Evolutionary conservation across 1,284 basidiomycete genomes (phyloP), one percentile per base, ranked within the genome.

Genomic region (Ceratobasidium sp.): DNA sequence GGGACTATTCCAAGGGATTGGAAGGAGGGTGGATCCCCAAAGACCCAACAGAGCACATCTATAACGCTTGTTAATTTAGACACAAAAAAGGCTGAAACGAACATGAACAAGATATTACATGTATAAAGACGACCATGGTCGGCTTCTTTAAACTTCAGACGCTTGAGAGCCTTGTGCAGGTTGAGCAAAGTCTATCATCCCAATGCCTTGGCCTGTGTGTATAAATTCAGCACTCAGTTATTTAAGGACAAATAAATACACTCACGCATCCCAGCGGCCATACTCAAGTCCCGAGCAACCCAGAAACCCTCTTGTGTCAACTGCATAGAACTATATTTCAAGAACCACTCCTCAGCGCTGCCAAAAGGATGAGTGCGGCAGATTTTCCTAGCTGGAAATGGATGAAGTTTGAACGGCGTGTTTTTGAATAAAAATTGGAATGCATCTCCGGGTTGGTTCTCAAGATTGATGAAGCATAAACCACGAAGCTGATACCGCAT

Each of bases 1-100:
- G 72, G 72, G 66, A 62, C 41, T 73, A 73, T 35, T 63, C 58
- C 32, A 63, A 63, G n/a, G 72, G 72, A 7, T 23, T 73, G 1
- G 61, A 73, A n/a, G 49, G 50, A 46, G 72, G 72, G 16, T 73
- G 61, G 61, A 73, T 73, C 21, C 72, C 72, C 16, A 26, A 73
- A 30, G 44, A 73, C 18, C 72, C 72, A 14, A 57, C 59, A 16
- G n/a, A 67, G 1, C 59, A 64, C 16, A 54, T 57, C 3, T 73
- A 73, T 46, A 38, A 67, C 7, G 64, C 64, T 11, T 67, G 64
- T 46, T 67, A 23, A 67, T 28, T 49, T 38, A 11, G 4, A 38
- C 35, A 38, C 35, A 38, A 38, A 38, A 38, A 5, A 38, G 35
- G 11, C 35, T 38, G 35, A 38, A 38, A 38, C 11, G 35, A 38